These are phyloP conservation scores for Yamadazyma epiphylla DNA, from an alignment of 1,139 yeast genomes.

Conservation along the genomic window DNA sequence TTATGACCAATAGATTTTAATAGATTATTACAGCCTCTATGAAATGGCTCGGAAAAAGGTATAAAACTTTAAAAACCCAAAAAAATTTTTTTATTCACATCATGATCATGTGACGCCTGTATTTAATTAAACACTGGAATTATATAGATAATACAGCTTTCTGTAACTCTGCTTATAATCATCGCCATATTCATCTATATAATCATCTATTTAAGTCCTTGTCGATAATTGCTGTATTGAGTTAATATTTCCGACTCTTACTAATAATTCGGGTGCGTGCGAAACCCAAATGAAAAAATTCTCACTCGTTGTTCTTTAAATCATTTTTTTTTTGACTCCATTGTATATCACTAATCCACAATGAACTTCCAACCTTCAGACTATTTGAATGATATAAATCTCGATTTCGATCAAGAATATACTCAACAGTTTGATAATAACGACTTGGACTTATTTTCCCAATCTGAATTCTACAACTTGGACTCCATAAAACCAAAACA, in stretches of 20 bases:
- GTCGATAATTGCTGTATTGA: neutral
- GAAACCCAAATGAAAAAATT: neutral
- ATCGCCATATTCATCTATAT: no score
- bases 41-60: no score
- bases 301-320: no score
- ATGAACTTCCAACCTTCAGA: slow-evolving; percentile 46
- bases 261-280: neutral
- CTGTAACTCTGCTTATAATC: no score
- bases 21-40: no score
- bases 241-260: neutral
- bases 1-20: slow-evolving; percentile 5
- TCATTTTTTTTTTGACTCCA: no score
- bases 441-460: slow-evolving; percentile 44
- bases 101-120: no score
- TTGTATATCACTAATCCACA: slow-evolving; percentile 1
- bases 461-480: slow-evolving; percentile 46
- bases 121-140: no score
- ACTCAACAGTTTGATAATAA: slow-evolving; percentile 9
- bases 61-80: no score
- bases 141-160: no score
- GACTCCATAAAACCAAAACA: slow-evolving; percentile 23
- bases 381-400: slow-evolving; percentile 39
- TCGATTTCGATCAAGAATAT: slow-evolving; percentile 25
- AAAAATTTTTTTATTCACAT: no score
- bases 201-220: no score